Evolutionary conservation across 176 grass and related monocot species (phyloP).

Genomic region (Panicum miliaceum): DNA sequence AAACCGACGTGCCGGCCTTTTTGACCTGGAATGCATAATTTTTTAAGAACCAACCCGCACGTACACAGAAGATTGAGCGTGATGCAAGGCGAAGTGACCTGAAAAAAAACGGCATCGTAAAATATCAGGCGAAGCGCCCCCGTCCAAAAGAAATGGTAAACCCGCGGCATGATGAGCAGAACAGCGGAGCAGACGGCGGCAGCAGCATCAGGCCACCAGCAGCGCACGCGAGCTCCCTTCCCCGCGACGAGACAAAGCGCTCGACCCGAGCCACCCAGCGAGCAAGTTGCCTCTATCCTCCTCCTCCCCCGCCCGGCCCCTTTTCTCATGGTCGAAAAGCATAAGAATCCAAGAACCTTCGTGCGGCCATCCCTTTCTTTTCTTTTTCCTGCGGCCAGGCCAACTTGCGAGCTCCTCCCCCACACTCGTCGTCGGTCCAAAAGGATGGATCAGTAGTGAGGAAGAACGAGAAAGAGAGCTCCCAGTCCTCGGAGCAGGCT

Average conservation of each 20-base stretch:
- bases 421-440: neutral
- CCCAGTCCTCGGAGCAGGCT: no score
- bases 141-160: neutral
- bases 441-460: neutral
- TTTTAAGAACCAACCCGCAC: neutral
- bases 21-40: constrained; percentile 8
- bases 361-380: constrained; percentile 34
- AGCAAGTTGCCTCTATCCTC: constrained; percentile 2
- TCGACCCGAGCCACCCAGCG: neutral
- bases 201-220: neutral
- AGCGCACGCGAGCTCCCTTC: neutral
- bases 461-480: neutral
- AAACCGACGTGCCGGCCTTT: constrained; percentile 25
- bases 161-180: neutral
- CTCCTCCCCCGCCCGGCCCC: neutral
- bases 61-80: constrained; percentile 2
- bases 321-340: constrained; percentile 17
- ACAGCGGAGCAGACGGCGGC: neutral
- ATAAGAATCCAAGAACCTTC: constrained; percentile 48
- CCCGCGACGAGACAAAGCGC: constrained; percentile 5
- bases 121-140: neutral
- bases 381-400: neutral
- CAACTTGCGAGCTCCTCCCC: neutral
- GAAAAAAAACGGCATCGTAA: constrained; percentile 2
- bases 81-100: constrained; percentile 15